Evolutionary conservation across 2,329 filamentous ascomycete species (phyloP), one percentile per base, ranked within the genome.

Genomic region (Aulographum hederae): DNA sequence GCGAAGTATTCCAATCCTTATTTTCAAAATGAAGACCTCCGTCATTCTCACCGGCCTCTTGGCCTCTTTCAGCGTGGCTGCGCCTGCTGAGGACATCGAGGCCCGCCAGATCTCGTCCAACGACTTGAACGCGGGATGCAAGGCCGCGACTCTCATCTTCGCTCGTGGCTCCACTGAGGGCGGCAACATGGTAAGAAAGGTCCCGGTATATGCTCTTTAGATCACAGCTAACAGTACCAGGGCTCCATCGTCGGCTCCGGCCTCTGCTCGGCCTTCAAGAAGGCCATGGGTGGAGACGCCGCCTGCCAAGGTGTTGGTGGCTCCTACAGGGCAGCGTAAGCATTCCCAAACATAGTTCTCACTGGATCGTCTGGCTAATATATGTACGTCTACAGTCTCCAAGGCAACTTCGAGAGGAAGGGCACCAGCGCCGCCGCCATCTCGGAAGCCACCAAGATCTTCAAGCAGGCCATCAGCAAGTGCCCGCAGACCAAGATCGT

Each of bases 151-250:
- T 18, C 52, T 58, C 25, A 50, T 58, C 32, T 58, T 48, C 30
- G 55, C 56, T 3, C 51, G 56, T 15, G 56, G 52, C 2, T 56
- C 50, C 3, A 52, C 47, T 8, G 55, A 59, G 32, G 34, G 42
- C 1, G 56, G 54, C 28, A 58, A 58, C 33, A 42, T 56, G 33
- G 53, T 56, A 30, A 35, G 39, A n/a, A n/a, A n/a, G n/a, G n/a
- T n/a, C n/a, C n/a, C n/a, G n/a, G n/a, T n/a, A n/a, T n/a, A n/a
- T n/a, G n/a, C n/a, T n/a, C n/a, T n/a, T n/a, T n/a, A n/a, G n/a
- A n/a, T n/a, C n/a, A n/a, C n/a, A n/a, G n/a, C n/a, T n/a, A n/a
- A n/a, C n/a, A n/a, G n/a, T n/a, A n/a, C n/a, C 21, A 25, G 21
- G 21, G 21, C 10, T 10, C 21, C 13, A 13, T 25, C 21, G 21